Evolutionary conservation across 495 filamentous ascomycete genomes (phyloP), one percentile per base, ranked within the genome.

Genomic region (Pseudevernia furfuracea): DNA sequence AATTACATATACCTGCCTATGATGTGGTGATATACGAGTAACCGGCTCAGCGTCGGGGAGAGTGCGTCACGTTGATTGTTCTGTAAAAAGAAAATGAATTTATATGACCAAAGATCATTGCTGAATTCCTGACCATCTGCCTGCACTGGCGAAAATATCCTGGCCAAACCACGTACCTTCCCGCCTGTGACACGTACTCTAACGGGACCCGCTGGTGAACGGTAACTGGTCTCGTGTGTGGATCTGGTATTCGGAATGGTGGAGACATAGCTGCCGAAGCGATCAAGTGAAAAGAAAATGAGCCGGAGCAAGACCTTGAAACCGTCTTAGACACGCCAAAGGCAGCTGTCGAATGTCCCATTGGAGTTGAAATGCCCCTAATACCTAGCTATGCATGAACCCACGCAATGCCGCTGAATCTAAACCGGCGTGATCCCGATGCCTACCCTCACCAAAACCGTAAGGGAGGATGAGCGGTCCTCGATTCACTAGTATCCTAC

Each of bases 281-380:
- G 4, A 17, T 32, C 28, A 30, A 4, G 23, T 0, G 11, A 25
- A 25, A 49, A 30, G 28, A 7, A 17, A 28, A 52, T 53, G 12
- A 3, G 0, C 49, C 25, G 28, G 14, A 53, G 49, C 46, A 14
- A 23, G 23, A 4, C 46, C 21, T 32, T 32, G 28, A 19, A 53
- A 49, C 7, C 9, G 46, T 8, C 11, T 14, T 14, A 2, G 14
- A 30, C 25, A 19, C 25, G 10, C 19, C 49, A 7, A 53, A 39
- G 14, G 34, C 34, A 38, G 19, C 56, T 39, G 32, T 48, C 55
- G 17, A 52, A 8, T 43, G 32, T 48, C n/a, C 41, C 48, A 58
- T 30, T 61, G 59, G 64, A 66, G 64, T 62, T 49, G 64, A 61
- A 62, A 57, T 66, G 34, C 19, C 21, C 52, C 59, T n/a, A 57